These are phyloP conservation scores for Potentilla sterilis DNA, from an alignment of 306 rosid species.

Conservation along the genomic window DNA sequence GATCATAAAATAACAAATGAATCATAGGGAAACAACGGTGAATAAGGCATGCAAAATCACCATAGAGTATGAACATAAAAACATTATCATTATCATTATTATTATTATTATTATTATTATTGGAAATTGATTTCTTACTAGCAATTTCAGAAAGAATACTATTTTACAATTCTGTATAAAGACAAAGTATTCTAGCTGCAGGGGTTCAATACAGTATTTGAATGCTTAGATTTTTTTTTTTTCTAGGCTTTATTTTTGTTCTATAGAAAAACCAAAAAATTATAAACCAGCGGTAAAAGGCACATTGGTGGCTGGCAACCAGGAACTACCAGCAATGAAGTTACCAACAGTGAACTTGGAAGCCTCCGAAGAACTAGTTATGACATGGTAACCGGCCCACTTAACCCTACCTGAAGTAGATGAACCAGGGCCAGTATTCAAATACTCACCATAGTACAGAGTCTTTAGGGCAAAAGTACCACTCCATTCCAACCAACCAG, in stretches of 20 bases:
- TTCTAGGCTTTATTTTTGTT: not conserved
- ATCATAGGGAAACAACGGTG: not conserved
- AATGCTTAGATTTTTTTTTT: not conserved
- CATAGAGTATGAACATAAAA: not conserved
- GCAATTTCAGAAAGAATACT: slow-evolving; percentile 1
- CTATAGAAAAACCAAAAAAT: not conserved
- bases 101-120: not conserved
- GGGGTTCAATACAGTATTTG: not conserved
- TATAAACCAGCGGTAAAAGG: slow-evolving; percentile 62
- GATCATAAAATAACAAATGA: not conserved
- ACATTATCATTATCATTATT: not conserved
- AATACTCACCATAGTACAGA: slow-evolving; percentile 60
- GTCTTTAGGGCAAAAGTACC: slow-evolving; percentile 68
- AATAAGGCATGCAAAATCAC: not conserved
- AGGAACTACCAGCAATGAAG: slow-evolving; percentile 56
- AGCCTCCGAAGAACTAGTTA: slow-evolving; percentile 62
- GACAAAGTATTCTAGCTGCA: not conserved
- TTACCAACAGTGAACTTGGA: slow-evolving; percentile 59
- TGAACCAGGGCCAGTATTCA: slow-evolving; percentile 64
- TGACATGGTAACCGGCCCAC: slow-evolving; percentile 67
- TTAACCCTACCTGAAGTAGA: slow-evolving; percentile 52
- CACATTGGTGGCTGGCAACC: slow-evolving; percentile 60
- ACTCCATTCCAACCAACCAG: slow-evolving; percentile 73
- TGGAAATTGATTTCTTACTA: not conserved
- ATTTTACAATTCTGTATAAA: not conserved